These are phyloP conservation scores for Kregervanrija delftensis DNA, from an alignment of 805 yeast genomes.

Conservation along the genomic window DNA sequence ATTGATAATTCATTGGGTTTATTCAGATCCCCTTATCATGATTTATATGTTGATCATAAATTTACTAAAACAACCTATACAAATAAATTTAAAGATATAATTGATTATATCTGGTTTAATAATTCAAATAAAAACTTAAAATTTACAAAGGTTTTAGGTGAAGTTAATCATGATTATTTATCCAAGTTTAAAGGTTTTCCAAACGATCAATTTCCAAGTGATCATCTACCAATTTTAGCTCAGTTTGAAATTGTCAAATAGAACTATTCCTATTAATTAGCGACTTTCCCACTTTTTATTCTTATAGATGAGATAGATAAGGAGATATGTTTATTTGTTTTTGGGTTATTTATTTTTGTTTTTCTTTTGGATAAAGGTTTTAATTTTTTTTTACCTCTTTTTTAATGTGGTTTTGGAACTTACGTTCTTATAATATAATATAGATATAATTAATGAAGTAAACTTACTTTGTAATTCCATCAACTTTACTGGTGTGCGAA, in stretches of 20 bases:
- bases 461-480: too few relatives aligned
- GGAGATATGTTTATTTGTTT: too few relatives aligned
- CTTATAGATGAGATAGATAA: too few relatives aligned
- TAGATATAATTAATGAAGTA: too few relatives aligned
- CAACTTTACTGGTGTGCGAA: too few relatives aligned
- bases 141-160: constrained; percentile 44
- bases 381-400: too few relatives aligned
- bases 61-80: constrained; percentile 40
- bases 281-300: too few relatives aligned
- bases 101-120: constrained; percentile 55
- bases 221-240: constrained; percentile 28
- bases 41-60: constrained; percentile 14
- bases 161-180: constrained; percentile 32
- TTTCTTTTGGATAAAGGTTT: too few relatives aligned
- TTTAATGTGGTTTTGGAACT: too few relatives aligned
- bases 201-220: constrained; percentile 53
- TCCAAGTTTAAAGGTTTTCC: constrained; percentile 38
- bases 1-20: constrained; percentile 9
- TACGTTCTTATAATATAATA: too few relatives aligned
- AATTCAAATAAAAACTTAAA: constrained; percentile 28
- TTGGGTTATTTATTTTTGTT: too few relatives aligned
- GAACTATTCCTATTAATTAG: background rate
- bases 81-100: constrained; percentile 41
- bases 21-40: constrained; percentile 24
- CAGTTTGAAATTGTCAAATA: constrained; percentile 15